A percentile compares a stretch with the other conserved stretches of the same genome.
Conservation (phyloP, 192 early-diverging fungal species). For the Coemansia sp. region DNA sequence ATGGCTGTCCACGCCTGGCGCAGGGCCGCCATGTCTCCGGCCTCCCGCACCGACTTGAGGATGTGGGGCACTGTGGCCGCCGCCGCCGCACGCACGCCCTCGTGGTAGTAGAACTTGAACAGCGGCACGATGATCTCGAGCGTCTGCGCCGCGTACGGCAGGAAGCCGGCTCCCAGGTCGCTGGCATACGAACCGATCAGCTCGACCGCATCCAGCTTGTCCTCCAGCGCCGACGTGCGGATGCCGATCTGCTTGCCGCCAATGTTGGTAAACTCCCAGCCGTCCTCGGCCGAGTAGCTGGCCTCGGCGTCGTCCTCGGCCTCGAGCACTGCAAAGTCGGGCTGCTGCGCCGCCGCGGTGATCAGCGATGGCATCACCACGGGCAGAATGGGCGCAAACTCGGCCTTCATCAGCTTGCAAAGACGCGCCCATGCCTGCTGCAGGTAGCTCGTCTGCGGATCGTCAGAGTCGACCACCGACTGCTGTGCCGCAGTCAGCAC, state of each 20-base stretch:
- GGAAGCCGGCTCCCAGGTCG: conserved; percentile 87
- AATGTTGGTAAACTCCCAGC: conserved; percentile 94
- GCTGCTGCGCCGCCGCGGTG: conserved; percentile 79
- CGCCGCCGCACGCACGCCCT: conserved; percentile 90
- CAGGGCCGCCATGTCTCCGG: conserved; percentile 26
- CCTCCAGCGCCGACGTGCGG: conserved; percentile 92
- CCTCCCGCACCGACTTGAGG: conserved; percentile 59
- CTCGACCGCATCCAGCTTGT: conserved; percentile 97
- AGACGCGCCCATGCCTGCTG: conserved; percentile 95
- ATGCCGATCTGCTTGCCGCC: conserved; percentile 96
- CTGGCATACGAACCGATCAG: conserved; percentile 95
- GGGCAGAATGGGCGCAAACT: conserved; percentile 90
- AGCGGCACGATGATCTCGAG: conserved; percentile 85
- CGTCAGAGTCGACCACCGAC: conserved; percentile 80
- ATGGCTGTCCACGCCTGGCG: conserved; percentile 67
- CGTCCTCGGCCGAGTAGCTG: conserved; percentile 92
- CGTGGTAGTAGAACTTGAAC: conserved; percentile 97
- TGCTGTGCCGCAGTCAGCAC: conserved; percentile 79
- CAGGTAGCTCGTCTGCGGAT: conserved; percentile 90
- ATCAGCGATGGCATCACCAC: conserved; percentile 93
- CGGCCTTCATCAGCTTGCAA: conserved; percentile 89
- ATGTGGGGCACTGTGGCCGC: conserved; percentile 77
- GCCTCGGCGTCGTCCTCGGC: conserved; percentile 78
- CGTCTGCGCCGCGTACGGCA: conserved; percentile 75
- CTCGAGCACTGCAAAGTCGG: conserved; percentile 88